A percentile compares a stretch with the other conserved stretches of the same genome.
These are phyloP conservation scores for Brassica juncea DNA, from an alignment of 345 rosid genomes.

Conservation along the genomic window DNA sequence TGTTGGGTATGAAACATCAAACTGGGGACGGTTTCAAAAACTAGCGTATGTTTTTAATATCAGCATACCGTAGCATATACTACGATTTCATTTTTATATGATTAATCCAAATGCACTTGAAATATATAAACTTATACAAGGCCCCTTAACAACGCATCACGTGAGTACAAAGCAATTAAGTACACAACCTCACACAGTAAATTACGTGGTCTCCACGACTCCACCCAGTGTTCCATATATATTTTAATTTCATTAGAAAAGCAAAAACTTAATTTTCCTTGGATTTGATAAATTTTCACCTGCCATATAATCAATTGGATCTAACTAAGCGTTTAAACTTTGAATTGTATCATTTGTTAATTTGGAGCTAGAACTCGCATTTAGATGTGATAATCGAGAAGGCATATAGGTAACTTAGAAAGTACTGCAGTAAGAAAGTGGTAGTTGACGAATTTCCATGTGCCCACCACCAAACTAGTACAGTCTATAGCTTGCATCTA, in stretches of 20 bases:
- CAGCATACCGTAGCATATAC: slow-evolving; percentile 28
- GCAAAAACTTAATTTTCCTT: not conserved
- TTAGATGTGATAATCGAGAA: not conserved
- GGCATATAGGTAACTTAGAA: slow-evolving; percentile 14
- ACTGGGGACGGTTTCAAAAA: slow-evolving; percentile 22
- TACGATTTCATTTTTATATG: slow-evolving; percentile 4
- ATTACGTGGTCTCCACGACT: slow-evolving; percentile 33
- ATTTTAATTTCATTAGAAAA: not conserved
- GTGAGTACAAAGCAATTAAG: slow-evolving; percentile 39
- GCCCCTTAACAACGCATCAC: slow-evolving; percentile 33
- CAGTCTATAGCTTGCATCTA: not conserved
- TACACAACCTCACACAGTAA: slow-evolving; percentile 17
- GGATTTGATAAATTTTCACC: slow-evolving; percentile 15
- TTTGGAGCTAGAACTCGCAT: not conserved
- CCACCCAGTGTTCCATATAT: not conserved
- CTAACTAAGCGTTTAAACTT: not conserved
- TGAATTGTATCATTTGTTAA: not conserved
- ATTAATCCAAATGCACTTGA: not conserved
- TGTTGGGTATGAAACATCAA: slow-evolving; percentile 27
- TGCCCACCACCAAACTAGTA: slow-evolving; percentile 2
- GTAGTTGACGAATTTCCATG: slow-evolving; percentile 9
- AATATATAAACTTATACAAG: not conserved
- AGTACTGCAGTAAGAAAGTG: not conserved
- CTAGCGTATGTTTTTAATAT: slow-evolving; percentile 12
- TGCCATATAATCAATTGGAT: slow-evolving; percentile 12